Conservation (phyloP, 78 protist species). For the Tieghemostelium lacteum region DNA sequence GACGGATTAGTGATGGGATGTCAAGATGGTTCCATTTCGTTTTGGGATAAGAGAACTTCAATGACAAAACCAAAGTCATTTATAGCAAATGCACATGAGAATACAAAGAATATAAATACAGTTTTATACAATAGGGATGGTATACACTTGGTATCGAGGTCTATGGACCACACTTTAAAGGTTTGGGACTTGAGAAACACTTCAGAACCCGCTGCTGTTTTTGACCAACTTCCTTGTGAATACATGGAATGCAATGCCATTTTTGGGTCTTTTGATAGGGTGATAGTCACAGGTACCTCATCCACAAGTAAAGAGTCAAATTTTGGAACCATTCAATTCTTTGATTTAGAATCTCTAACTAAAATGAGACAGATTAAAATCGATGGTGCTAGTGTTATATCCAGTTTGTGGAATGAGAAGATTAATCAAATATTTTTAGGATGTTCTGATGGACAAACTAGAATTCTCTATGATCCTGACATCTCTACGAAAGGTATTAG, state of each 20-base stretch:
- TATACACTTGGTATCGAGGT: slow-evolving; percentile 17
- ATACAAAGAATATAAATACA: slow-evolving; percentile 7
- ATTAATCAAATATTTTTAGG: slow-evolving; percentile 87
- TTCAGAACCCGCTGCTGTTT: slow-evolving; percentile 9
- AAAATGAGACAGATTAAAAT: slow-evolving; percentile 70
- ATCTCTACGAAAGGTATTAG: slow-evolving; percentile 38
- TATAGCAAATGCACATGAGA: slow-evolving; percentile 66
- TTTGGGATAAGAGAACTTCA: slow-evolving; percentile 29
- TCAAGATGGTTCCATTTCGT: slow-evolving; percentile 45
- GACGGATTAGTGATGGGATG: slow-evolving; percentile 51
- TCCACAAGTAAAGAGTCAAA: slow-evolving; percentile 21
- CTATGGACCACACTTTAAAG: slow-evolving; percentile 77
- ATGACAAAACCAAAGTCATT: slow-evolving; percentile 11
- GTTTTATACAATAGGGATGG: slow-evolving; percentile 67
- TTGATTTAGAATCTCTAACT: slow-evolving; percentile 25
- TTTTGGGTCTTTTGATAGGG: slow-evolving; percentile 73
- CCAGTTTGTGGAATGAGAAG: slow-evolving; percentile 77
- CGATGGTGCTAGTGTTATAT: slow-evolving; percentile 14
- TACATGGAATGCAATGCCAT: slow-evolving; percentile 32
- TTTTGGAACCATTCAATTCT: slow-evolving; percentile 37
- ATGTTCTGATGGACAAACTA: slow-evolving; percentile 63
- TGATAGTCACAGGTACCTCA: slow-evolving; percentile 82
- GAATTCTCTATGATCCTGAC: slow-evolving; percentile 59
- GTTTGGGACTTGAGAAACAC: slow-evolving; percentile 83
- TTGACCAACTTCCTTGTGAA: slow-evolving; percentile 32